phyloP scores from a whole-genome alignment of 371 early-diverging fungal genomes.

The Rhizopus sp. region DNA sequence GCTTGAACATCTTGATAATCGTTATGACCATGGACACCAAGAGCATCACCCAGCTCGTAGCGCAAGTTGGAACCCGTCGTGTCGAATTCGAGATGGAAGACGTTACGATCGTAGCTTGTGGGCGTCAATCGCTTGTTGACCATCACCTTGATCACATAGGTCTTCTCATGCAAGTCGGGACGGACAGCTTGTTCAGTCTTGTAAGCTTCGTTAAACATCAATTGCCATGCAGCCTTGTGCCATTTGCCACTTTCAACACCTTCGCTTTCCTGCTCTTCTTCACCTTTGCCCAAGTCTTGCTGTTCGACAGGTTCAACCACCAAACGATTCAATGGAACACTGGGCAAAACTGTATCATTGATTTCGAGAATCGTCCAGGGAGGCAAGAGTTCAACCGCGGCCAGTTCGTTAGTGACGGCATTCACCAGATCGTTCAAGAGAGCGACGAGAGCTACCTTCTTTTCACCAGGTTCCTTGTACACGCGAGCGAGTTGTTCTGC shows the following conservation, averaged over 20 bases:
- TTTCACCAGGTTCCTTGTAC: slow-evolving; percentile 32
- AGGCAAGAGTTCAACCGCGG: slow-evolving; percentile 46
- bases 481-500: slow-evolving; percentile 28
- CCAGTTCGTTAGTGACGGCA: slow-evolving; percentile 32
- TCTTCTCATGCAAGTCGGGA: slow-evolving; percentile 66
- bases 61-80: slow-evolving; percentile 74
- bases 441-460: slow-evolving; percentile 27
- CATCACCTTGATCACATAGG: slow-evolving; percentile 68
- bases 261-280: slow-evolving; percentile 48
- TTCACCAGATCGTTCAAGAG: slow-evolving; percentile 27
- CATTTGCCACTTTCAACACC: slow-evolving; percentile 51
- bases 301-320: slow-evolving; percentile 40
- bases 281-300: slow-evolving; percentile 36
- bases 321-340: slow-evolving; percentile 35
- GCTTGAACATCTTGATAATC: slow-evolving; percentile 69
- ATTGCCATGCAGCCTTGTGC: slow-evolving; percentile 69
- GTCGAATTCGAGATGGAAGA: slow-evolving; percentile 95
- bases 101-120: slow-evolving; percentile 84
- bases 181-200: slow-evolving; percentile 54
- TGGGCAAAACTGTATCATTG: slow-evolving; percentile 36
- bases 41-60: slow-evolving; percentile 91
- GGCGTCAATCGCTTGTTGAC: slow-evolving; percentile 87
- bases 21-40: slow-evolving; percentile 93
- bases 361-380: slow-evolving; percentile 58
- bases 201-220: slow-evolving; percentile 83